phyloP scores from a whole-genome alignment of 2,329 filamentous ascomycete species.

The Talaromyces rugulosus region DNA sequence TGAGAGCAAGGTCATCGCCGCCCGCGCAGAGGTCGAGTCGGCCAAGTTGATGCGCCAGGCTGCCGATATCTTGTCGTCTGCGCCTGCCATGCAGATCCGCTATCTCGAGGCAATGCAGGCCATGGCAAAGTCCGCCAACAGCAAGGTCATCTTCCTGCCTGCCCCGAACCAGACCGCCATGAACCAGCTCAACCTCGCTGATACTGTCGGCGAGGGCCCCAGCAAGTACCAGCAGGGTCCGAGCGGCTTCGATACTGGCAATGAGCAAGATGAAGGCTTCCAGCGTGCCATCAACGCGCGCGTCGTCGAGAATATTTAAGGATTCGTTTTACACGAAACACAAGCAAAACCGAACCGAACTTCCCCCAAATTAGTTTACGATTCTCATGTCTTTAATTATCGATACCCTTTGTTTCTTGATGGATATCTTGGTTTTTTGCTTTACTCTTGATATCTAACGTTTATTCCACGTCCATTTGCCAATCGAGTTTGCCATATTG shows the following conservation, averaged over 20 bases:
- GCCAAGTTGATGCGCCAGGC: slow-evolving; percentile 84
- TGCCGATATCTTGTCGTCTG: slow-evolving; percentile 85
- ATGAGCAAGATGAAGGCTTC: slow-evolving; percentile 54
- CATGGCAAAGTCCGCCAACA: slow-evolving; percentile 92
- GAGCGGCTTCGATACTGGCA: slow-evolving; percentile 29
- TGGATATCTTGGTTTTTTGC: background rate
- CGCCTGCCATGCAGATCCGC: slow-evolving; percentile 95
- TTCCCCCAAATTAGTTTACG: background rate
- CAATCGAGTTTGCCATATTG: background rate
- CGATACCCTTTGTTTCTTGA: background rate
- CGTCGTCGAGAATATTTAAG: slow-evolving; percentile 80
- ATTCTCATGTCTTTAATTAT: background rate
- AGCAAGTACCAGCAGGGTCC: slow-evolving; percentile 45
- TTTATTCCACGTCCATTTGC: background rate
- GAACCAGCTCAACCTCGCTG: slow-evolving; percentile 47
- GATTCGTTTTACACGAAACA: background rate
- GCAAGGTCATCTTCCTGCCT: slow-evolving; percentile 81
- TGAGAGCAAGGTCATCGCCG: slow-evolving; percentile 97
- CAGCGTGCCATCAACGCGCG: slow-evolving; percentile 77
- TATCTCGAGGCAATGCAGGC: slow-evolving; percentile 98
- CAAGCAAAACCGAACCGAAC: background rate
- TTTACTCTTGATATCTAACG: background rate
- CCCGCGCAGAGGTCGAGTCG: slow-evolving; percentile 91
- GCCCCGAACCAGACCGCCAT: slow-evolving; percentile 57
- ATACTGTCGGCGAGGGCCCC: slow-evolving; percentile 53